Percentiles rank a stretch among this genome's conserved stretches.
phyloP scores from a whole-genome alignment of 306 rosid genomes.

The Cicer pinnatifidum region DNA sequence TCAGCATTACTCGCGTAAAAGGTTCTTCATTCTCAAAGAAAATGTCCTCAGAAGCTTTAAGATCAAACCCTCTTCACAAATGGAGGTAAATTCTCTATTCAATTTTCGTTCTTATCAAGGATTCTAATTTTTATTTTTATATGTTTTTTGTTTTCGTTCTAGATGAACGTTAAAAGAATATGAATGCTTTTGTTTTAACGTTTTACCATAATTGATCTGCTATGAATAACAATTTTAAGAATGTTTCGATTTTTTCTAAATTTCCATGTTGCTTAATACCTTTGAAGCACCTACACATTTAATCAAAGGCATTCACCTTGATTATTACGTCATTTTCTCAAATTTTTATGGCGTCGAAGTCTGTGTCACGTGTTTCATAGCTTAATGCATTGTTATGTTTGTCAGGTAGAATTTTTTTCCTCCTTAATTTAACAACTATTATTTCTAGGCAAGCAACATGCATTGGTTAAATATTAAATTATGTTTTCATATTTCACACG shows the following conservation, averaged over 20 bases:
- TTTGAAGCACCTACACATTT: too few relatives aligned
- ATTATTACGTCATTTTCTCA: too few relatives aligned
- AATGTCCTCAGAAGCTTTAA: constrained; percentile 73
- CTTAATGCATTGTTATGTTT: constrained; percentile 9
- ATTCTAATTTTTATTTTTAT: background rate
- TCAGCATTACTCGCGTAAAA: constrained; percentile 62
- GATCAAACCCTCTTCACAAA: constrained; percentile 56
- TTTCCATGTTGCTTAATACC: constrained; percentile 3
- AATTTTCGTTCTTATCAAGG: background rate
- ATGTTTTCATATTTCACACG: background rate
- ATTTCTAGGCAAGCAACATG: constrained; percentile 6
- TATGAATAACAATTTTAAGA: background rate
- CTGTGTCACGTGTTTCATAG: background rate
- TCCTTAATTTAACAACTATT: background rate
- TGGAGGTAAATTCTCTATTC: constrained; percentile 51
- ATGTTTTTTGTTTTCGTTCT: background rate
- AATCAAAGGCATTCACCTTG: too few relatives aligned
- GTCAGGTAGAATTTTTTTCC: background rate
- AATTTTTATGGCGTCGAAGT: too few relatives aligned
- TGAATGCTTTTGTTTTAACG: background rate
- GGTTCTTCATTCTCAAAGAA: constrained; percentile 69
- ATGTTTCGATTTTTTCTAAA: background rate
- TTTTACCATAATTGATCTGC: constrained; percentile 14
- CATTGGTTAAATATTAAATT: background rate
- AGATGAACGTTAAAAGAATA: background rate